Evolutionary conservation across 2,329 filamentous ascomycete genomes (phyloP).

Genomic region (Podosphaera fusca): DNA sequence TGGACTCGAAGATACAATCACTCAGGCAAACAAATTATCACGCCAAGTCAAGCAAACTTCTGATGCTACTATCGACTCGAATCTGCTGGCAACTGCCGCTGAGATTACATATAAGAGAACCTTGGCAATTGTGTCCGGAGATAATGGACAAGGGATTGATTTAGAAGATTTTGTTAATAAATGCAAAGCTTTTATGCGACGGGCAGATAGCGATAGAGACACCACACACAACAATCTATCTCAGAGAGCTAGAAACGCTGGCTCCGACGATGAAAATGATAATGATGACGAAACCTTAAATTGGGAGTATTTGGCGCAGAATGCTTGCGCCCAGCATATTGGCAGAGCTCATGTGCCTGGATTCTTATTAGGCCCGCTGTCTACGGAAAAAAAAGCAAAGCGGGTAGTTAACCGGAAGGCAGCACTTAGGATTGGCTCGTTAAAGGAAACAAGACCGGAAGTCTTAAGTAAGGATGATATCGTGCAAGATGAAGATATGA

Average conservation of each 20-base stretch:
- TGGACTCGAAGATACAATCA: slow-evolving; percentile 41
- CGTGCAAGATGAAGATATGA: slow-evolving; percentile 49
- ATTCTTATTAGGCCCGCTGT: slow-evolving; percentile 73
- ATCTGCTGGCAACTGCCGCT: slow-evolving; percentile 58
- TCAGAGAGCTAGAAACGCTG: slow-evolving; percentile 21
- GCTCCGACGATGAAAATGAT: slow-evolving; percentile 40
- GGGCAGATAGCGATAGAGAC: slow-evolving; percentile 23
- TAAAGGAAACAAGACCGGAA: slow-evolving; percentile 52
- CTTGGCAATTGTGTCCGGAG: slow-evolving; percentile 48
- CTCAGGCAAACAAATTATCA: slow-evolving; percentile 40
- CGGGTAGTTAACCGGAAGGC: slow-evolving; percentile 47
- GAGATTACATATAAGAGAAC: slow-evolving; percentile 65
- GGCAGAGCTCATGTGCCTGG: slow-evolving; percentile 54
- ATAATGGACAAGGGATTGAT: slow-evolving; percentile 53
- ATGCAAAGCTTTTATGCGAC: slow-evolving; percentile 67
- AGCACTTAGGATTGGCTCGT: slow-evolving; percentile 38
- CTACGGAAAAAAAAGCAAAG: slow-evolving; percentile 64
- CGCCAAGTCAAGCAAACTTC: slow-evolving; percentile 61
- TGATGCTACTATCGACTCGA: slow-evolving; percentile 76
- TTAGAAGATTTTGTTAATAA: slow-evolving; percentile 82
- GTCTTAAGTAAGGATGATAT: slow-evolving; percentile 55
- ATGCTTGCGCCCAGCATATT: slow-evolving; percentile 51
- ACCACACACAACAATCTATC: slow-evolving; percentile 10
- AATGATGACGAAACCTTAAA: slow-evolving; percentile 59
- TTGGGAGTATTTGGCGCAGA: slow-evolving; percentile 64